Evolutionary conservation across 768 basidiomycete species (phyloP).

Genomic region (Suillus fuscotomentosus): DNA sequence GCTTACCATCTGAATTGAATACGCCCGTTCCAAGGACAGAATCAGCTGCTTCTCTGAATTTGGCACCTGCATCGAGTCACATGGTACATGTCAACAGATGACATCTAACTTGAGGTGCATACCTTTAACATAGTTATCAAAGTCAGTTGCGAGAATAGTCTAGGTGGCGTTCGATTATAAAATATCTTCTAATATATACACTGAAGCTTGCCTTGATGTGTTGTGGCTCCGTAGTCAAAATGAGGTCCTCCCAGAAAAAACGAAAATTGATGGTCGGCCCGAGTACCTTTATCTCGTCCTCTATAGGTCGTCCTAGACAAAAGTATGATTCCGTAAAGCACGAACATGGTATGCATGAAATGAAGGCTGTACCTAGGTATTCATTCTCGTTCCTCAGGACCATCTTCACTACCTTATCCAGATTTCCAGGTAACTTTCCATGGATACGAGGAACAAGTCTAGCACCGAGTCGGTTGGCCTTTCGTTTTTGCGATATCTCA

Average conservation of each 20-base stretch:
- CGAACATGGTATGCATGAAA: not conserved
- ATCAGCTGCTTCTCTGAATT: slow-evolving; percentile 29
- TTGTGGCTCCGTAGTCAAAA: slow-evolving; percentile 52
- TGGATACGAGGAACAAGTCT: slow-evolving; percentile 27
- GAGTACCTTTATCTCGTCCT: slow-evolving; percentile 21
- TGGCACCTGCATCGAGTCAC: slow-evolving; percentile 24
- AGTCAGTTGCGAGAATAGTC: slow-evolving; percentile 43
- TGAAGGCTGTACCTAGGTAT: slow-evolving; percentile 32
- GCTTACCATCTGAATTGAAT: slow-evolving; percentile 52
- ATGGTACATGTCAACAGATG: not conserved
- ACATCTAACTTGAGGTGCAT: not conserved
- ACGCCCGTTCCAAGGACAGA: slow-evolving; percentile 50
- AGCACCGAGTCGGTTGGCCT: slow-evolving; percentile 25
- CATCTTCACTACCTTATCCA: slow-evolving; percentile 30
- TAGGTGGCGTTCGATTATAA: slow-evolving; percentile 15
- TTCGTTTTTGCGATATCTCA: slow-evolving; percentile 12
- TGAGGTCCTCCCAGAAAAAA: slow-evolving; percentile 46
- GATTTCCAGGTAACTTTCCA: slow-evolving; percentile 34
- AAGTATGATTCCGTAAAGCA: not conserved
- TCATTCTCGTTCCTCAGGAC: slow-evolving; percentile 22
- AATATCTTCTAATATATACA: not conserved
- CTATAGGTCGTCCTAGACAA: slow-evolving; percentile 20
- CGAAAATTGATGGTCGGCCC: slow-evolving; percentile 40
- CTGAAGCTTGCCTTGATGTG: slow-evolving; percentile 35
- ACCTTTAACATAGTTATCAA: slow-evolving; percentile 45